A percentile compares a stretch with the other conserved stretches of the same genome.
Evolutionary conservation across 2,329 filamentous ascomycete genomes (phyloP).

Genomic region (Diaporthe longicolla): DNA sequence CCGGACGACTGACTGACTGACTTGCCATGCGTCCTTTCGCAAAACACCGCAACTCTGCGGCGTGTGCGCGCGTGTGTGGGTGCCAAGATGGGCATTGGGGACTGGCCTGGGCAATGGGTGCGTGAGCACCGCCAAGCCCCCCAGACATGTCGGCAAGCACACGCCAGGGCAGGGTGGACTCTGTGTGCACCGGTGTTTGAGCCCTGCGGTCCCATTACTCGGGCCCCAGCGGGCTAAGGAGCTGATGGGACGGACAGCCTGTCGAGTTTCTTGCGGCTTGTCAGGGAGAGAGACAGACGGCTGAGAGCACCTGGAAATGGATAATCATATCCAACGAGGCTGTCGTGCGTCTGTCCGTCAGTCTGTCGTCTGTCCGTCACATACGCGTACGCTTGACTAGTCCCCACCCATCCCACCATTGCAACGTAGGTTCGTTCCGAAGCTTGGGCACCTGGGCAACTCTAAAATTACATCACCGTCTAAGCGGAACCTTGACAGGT

Average conservation of each 20-base stretch:
- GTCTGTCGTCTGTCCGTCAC: neutral
- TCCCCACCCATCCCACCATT: neutral
- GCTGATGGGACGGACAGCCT: no score
- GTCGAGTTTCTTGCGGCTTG: no score
- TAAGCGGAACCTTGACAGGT: conserved; percentile 18
- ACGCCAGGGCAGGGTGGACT: neutral
- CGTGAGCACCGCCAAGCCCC: conserved; percentile 30
- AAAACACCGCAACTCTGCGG: neutral
- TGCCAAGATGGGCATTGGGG: conserved; percentile 21
- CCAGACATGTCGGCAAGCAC: conserved; percentile 24
- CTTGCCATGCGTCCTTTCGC: neutral
- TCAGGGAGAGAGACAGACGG: neutral
- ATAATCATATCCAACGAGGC: conserved; percentile 13
- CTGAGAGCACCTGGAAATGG: neutral
- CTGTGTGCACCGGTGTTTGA: neutral
- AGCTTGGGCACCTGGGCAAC: conserved; percentile 25
- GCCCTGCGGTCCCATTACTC: conserved; percentile 22
- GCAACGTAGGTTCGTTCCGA: conserved; percentile 23
- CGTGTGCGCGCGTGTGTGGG: neutral
- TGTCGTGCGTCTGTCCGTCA: neutral
- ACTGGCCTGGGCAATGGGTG: neutral
- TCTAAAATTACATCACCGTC: conserved; percentile 29
- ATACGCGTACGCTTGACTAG: neutral
- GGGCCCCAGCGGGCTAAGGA: neutral
- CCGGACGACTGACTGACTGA: neutral